phyloP scores from a whole-genome alignment of 2,329 filamentous ascomycete species.

The Ophiostoma angusticollis region DNA sequence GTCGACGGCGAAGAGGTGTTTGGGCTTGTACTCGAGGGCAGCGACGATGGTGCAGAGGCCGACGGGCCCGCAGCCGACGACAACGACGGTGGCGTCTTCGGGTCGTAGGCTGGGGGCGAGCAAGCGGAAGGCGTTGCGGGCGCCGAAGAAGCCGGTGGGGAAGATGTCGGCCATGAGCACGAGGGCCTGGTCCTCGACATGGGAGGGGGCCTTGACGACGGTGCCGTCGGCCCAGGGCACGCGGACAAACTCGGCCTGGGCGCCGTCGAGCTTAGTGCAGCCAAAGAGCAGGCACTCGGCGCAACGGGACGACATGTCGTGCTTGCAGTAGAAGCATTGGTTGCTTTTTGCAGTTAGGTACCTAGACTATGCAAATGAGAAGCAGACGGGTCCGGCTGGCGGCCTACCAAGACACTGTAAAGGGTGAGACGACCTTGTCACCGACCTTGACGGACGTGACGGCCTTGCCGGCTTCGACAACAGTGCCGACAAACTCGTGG shows the following conservation, averaged over 20 bases:
- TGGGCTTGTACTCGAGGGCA: slow-evolving; percentile 61
- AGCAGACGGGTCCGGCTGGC: not conserved
- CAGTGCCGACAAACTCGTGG: slow-evolving; percentile 74
- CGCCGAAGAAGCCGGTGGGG: slow-evolving; percentile 75
- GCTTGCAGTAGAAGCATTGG: slow-evolving; percentile 74
- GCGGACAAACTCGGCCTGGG: slow-evolving; percentile 70
- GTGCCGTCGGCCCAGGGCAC: slow-evolving; percentile 73
- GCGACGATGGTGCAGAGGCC: slow-evolving; percentile 74
- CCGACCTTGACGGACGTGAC: slow-evolving; percentile 60
- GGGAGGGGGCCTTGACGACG: slow-evolving; percentile 57
- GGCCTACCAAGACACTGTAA: slow-evolving; percentile 63
- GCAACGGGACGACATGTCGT: slow-evolving; percentile 66
- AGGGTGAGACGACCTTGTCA: slow-evolving; percentile 70
- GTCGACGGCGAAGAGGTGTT: slow-evolving; percentile 67
- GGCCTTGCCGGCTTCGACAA: slow-evolving; percentile 52
- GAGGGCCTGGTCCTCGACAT: slow-evolving; percentile 59
- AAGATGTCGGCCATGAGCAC: slow-evolving; percentile 92
- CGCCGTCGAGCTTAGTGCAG: slow-evolving; percentile 55
- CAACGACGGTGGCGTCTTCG: slow-evolving; percentile 55
- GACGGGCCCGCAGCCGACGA: slow-evolving; percentile 77
- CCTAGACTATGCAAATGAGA: too few relatives aligned
- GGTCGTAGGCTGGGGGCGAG: slow-evolving; percentile 39
- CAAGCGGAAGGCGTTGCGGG: slow-evolving; percentile 60
- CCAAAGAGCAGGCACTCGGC: slow-evolving; percentile 59
- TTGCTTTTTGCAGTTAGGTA: too few relatives aligned